phyloP scores from a whole-genome alignment of 306 rosid species.

The Elaeagnus macrophylla region DNA sequence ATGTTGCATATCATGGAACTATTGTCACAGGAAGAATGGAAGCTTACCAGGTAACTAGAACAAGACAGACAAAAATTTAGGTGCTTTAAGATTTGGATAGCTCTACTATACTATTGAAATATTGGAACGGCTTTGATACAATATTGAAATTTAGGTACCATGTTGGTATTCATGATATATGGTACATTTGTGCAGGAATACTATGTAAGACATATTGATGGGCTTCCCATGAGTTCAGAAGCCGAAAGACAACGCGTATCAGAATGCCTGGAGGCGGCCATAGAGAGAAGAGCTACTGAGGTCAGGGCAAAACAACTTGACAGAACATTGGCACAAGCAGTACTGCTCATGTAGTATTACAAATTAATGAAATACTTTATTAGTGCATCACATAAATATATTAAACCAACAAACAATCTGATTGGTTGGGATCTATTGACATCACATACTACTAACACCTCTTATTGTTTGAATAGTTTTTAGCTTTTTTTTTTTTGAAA shows the following conservation, averaged over 20 bases:
- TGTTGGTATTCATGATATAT: background rate
- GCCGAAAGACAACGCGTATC: conserved; percentile 7
- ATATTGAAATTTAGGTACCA: too few relatives aligned
- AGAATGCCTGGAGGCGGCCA: conserved; percentile 7
- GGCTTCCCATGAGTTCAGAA: conserved; percentile 11
- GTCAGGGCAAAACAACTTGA: background rate
- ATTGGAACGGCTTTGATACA: too few relatives aligned
- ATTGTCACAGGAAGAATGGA: conserved; percentile 8
- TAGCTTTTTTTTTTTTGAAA: background rate
- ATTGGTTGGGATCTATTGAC: too few relatives aligned
- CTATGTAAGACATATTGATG: conserved; percentile 9
- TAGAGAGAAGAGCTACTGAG: conserved; percentile 3
- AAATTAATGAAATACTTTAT: too few relatives aligned
- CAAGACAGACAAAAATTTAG: too few relatives aligned
- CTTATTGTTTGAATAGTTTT: background rate
- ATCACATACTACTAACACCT: background rate
- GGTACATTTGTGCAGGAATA: background rate
- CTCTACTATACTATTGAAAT: too few relatives aligned
- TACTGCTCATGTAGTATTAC: too few relatives aligned
- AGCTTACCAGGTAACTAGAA: conserved; percentile 1
- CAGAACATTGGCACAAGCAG: too few relatives aligned
- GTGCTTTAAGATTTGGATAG: too few relatives aligned
- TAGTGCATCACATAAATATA: too few relatives aligned
- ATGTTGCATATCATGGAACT: conserved; percentile 6
- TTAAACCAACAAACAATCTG: too few relatives aligned